Base-by-base conservation (phyloP, 1,284 basidiomycete species). In the Porodaedalea pini region DNA sequence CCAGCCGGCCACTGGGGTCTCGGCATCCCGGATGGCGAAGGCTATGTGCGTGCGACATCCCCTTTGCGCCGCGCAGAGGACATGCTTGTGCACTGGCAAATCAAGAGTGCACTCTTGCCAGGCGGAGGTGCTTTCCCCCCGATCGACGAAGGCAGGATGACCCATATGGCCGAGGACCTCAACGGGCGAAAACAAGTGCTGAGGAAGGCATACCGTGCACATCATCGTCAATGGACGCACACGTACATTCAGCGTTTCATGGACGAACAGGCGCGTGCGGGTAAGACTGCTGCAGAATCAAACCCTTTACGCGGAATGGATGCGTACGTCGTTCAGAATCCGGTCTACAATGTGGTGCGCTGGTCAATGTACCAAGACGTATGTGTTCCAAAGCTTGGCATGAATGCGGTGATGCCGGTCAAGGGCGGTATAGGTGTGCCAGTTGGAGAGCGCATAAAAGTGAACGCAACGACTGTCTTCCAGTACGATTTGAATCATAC, bases 1-100 rank as follows among this genome's bases (percentile, higher is more conserved):
- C 83, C 90, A 0, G 76, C 71, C 13, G 76, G 72, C 49, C 94
- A 98, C 67, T 88, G 79, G 75, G 70, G 75, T 2, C 73, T 98
- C 64, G 94, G 90, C 3, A 71, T 94, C 23, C 75, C 77, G 0
- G 76, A 78, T 0, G 81, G 82, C 51, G 85, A 88, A 61, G 88
- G 86, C 7, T 99, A 99, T 69, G 72, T 80, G 8, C 82, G 91
- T n/a, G 85, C 83, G 3, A 98, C 97, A 0, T 92, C 88, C 2
- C 97, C 97, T 0, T 74, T 99, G 49, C 80, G 97, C 43, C 82
- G 97, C 21, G 98, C 86, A 70, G 72, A 77, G 40, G 97, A 99
- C 72, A 72, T 98, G 64, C 68, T 97, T 4, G 75, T 77, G 7
- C 97, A 99, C 73, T 99, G 94, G 93, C 95, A 98, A 71, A 83